Conservation (phyloP, 2,329 filamentous ascomycete genomes). For the Intubia oerlemansii region DNA sequence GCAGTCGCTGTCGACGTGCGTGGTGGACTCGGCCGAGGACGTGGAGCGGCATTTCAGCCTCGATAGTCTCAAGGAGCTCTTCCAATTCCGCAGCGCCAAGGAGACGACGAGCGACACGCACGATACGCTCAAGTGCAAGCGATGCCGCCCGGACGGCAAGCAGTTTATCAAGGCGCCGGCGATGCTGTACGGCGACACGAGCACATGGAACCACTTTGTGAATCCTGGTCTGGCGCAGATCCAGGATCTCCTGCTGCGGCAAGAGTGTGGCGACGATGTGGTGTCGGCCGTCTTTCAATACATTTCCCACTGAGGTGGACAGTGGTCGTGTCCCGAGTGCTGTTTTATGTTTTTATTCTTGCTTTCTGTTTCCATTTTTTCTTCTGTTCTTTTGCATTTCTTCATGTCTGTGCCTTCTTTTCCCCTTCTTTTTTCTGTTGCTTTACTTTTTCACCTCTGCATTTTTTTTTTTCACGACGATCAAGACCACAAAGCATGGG, state of each 20-base stretch:
- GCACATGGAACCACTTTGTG: constrained; percentile 96
- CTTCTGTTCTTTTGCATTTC: background rate
- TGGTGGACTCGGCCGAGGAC: constrained; percentile 90
- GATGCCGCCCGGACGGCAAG: constrained; percentile 70
- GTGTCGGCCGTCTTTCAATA: constrained; percentile 97
- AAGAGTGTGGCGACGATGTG: constrained; percentile 57
- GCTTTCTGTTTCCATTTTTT: background rate
- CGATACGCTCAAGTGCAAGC: constrained; percentile 96
- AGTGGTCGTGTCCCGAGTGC: too few species aligned
- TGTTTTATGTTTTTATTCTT: background rate
- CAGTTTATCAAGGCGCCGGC: constrained; percentile 82
- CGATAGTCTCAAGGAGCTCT: constrained; percentile 77
- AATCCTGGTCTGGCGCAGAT: constrained; percentile 64
- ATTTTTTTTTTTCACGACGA: too few species aligned
- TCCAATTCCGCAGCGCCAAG: constrained; percentile 59
- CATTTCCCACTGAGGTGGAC: constrained; percentile 84
- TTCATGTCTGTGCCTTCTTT: too few species aligned
- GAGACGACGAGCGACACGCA: constrained; percentile 77
- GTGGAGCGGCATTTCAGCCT: constrained; percentile 92
- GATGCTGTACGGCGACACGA: constrained; percentile 94
- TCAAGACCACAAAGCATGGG: too few species aligned
- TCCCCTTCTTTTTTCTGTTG: too few species aligned
- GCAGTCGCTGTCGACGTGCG: constrained; percentile 85
- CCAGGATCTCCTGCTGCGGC: constrained; percentile 74
- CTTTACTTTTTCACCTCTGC: too few species aligned